These are phyloP conservation scores for Afroboletus lepidellus DNA, from an alignment of 1,284 basidiomycete genomes.

Conservation along the genomic window DNA sequence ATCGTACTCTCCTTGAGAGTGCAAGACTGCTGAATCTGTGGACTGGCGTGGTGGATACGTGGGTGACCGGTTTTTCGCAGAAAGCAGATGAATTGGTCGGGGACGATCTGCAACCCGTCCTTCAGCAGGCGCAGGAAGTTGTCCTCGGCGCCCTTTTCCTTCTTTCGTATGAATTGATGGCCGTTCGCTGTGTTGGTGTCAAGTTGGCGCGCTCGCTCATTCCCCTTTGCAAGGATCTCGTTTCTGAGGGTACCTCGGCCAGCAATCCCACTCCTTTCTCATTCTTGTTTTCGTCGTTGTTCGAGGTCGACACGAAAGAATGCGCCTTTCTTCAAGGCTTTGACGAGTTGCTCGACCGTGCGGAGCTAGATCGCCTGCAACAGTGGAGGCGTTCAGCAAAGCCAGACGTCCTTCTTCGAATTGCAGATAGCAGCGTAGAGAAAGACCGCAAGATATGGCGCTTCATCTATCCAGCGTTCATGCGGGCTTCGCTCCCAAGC, in stretches of 20 bases:
- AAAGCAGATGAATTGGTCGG: constrained; percentile 42
- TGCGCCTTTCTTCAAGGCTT: constrained; percentile 56
- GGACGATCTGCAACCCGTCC: constrained; percentile 38
- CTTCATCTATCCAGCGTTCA: constrained; percentile 62
- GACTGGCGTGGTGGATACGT: constrained; percentile 71
- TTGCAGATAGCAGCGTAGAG: constrained; percentile 65
- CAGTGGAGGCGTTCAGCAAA: constrained; percentile 60
- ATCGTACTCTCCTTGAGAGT: constrained; percentile 65
- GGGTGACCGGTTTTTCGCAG: constrained; percentile 52
- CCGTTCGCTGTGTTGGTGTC: constrained; percentile 56
- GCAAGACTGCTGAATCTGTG: constrained; percentile 69
- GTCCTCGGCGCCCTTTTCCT: constrained; percentile 80
- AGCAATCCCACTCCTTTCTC: constrained; percentile 21
- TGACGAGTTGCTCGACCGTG: constrained; percentile 61
- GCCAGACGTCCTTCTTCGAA: constrained; percentile 53
- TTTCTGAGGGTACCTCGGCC: constrained; percentile 31
- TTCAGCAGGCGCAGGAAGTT: constrained; percentile 54
- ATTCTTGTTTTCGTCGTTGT: constrained; percentile 47
- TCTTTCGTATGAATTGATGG: constrained; percentile 59
- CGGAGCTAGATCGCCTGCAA: constrained; percentile 56
- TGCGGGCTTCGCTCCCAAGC: constrained; percentile 53
- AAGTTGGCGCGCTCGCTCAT: constrained; percentile 58
- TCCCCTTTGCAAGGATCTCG: constrained; percentile 41
- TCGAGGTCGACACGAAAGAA: constrained; percentile 26
- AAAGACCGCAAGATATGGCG: constrained; percentile 71